These are phyloP conservation scores for Mucor irregularis DNA, from an alignment of 371 early-diverging fungal genomes.

Conservation along the genomic window DNA sequence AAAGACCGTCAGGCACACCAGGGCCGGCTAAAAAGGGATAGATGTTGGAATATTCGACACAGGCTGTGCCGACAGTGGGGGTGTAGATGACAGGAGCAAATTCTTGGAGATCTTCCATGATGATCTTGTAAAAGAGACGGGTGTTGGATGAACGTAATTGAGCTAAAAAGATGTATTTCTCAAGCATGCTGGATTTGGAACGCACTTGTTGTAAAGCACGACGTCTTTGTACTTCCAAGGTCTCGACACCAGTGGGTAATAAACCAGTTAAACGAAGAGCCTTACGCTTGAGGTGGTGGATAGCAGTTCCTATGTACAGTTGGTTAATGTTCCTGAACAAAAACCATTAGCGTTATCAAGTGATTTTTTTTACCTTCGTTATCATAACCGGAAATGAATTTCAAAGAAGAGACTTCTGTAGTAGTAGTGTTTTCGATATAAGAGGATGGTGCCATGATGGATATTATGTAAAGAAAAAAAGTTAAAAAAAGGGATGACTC, in stretches of 20 bases:
- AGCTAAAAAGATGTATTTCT: slow-evolving; percentile 82
- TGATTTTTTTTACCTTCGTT: slow-evolving; percentile 30
- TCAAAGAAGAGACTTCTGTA: too few relatives aligned
- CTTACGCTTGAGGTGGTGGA: slow-evolving; percentile 12
- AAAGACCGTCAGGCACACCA: slow-evolving; percentile 80
- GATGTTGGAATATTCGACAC: slow-evolving; percentile 85
- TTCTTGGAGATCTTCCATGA: slow-evolving; percentile 75
- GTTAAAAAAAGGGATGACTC: too few relatives aligned
- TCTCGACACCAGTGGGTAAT: slow-evolving; percentile 53
- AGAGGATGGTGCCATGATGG: slow-evolving; percentile 85
- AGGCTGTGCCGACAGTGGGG: slow-evolving; percentile 91
- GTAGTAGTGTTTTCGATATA: too few relatives aligned
- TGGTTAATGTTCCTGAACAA: too few relatives aligned
- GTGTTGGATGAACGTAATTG: slow-evolving; percentile 75
- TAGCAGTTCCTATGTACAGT: slow-evolving; percentile 13
- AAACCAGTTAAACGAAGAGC: slow-evolving; percentile 64
- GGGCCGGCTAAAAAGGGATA: slow-evolving; percentile 79
- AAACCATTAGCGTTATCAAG: too few relatives aligned
- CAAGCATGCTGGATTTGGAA: slow-evolving; percentile 64
- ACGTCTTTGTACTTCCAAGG: slow-evolving; percentile 57
- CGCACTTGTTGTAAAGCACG: slow-evolving; percentile 72
- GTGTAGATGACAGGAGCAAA: slow-evolving; percentile 87
- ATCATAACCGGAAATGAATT: slow-evolving; percentile 8
- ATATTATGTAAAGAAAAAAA: too few relatives aligned
- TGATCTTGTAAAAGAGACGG: slow-evolving; percentile 77